Conservation (phyloP, 495 filamentous ascomycete genomes). For the Penicillium soppii region DNA sequence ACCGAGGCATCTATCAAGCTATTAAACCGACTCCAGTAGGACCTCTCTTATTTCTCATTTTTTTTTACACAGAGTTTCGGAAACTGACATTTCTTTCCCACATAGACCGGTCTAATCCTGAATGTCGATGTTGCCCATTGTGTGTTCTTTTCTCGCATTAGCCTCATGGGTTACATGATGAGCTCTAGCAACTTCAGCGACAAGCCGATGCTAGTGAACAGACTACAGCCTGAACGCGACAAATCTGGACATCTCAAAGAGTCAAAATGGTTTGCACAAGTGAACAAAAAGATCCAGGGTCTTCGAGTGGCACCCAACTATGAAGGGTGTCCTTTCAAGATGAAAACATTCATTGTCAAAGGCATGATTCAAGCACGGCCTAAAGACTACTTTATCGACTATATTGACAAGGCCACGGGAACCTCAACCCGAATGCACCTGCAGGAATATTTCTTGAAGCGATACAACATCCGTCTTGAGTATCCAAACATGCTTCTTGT, state of each 20-base stretch:
- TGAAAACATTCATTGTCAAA: constrained; percentile 62
- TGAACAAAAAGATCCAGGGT: constrained; percentile 53
- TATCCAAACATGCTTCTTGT: constrained; percentile 65
- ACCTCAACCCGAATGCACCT: constrained; percentile 46
- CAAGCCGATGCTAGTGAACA: constrained; percentile 21
- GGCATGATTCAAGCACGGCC: constrained; percentile 55
- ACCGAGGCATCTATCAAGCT: constrained; percentile 83
- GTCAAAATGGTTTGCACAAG: constrained; percentile 19
- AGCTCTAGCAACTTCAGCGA: constrained; percentile 21
- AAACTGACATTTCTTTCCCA: constrained; percentile 10
- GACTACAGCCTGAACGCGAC: constrained; percentile 17
- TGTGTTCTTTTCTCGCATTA: constrained; percentile 39
- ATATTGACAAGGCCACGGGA: constrained; percentile 50
- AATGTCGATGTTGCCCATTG: constrained; percentile 67
- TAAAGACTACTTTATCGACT: constrained; percentile 56
- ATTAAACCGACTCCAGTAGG: constrained; percentile 66
- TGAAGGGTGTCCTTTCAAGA: constrained; percentile 42
- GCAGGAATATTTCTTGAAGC: constrained; percentile 63
- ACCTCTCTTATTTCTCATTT: not conserved
- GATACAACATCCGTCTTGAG: constrained; percentile 59
- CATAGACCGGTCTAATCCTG: constrained; percentile 59
- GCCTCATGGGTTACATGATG: constrained; percentile 30
- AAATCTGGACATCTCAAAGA: constrained; percentile 21
- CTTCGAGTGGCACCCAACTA: constrained; percentile 68
- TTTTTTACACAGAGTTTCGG: not conserved